Evolutionary conservation across 192 early-diverging fungal species (phyloP).

Genomic region (Gigaspora rosea): DNA sequence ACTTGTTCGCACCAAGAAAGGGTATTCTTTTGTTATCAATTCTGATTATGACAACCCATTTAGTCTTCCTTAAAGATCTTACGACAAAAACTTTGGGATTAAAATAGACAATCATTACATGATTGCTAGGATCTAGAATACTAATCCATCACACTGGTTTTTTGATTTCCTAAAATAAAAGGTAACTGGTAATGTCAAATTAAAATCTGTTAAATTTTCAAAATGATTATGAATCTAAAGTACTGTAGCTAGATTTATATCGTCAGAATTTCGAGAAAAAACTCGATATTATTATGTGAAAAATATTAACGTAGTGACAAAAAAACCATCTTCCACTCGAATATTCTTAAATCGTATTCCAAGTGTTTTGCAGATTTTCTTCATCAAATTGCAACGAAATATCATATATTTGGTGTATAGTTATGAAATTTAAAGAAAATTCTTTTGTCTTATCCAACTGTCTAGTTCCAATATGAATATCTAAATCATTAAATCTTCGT

Average conservation of each 20-base stretch:
- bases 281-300: slow-evolving; percentile 66
- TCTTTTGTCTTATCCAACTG: slow-evolving; percentile 38
- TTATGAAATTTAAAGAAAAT: not conserved
- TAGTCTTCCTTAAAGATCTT: slow-evolving; percentile 72
- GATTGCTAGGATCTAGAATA: slow-evolving; percentile 54
- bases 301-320: slow-evolving; percentile 51
- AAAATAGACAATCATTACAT: slow-evolving; percentile 66
- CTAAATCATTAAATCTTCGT: slow-evolving; percentile 65
- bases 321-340: slow-evolving; percentile 32
- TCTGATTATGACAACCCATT: slow-evolving; percentile 66
- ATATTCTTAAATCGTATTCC: too few relatives aligned
- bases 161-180: slow-evolving; percentile 52
- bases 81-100: slow-evolving; percentile 64
- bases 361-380: too few relatives aligned
- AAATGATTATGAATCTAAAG: not conserved
- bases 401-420: not conserved
- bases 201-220: not conserved
- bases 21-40: slow-evolving; percentile 70
- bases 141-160: slow-evolving; percentile 67
- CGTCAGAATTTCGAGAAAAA: not conserved
- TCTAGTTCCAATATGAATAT: slow-evolving; percentile 67
- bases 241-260: not conserved
- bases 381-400: not conserved
- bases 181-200: not conserved
- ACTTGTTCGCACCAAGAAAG: slow-evolving; percentile 74